phyloP scores from a whole-genome alignment of 352 stramenopile species.

The Pythium sp. region DNA sequence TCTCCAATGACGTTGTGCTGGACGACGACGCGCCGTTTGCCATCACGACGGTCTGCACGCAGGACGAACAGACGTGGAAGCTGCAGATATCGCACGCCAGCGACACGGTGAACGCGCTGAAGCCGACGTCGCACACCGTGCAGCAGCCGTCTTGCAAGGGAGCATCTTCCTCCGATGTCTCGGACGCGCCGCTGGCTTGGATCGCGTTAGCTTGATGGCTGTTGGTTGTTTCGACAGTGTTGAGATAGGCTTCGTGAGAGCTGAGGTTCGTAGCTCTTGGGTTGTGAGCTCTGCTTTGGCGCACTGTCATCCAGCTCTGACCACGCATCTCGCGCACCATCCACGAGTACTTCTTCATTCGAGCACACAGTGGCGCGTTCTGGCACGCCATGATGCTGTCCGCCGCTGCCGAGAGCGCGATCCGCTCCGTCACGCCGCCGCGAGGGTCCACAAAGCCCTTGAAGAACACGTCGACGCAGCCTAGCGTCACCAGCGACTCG shows the following conservation, averaged over 20 bases:
- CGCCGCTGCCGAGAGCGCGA: constrained; percentile 19
- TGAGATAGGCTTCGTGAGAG: not conserved
- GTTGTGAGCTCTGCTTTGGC: not conserved
- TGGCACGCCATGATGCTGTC: constrained; percentile 27
- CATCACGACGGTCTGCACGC: constrained; percentile 11
- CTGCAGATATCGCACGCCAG: constrained; percentile 13
- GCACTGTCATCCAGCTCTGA: not conserved
- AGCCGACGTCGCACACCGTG: constrained; percentile 11
- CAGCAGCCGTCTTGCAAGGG: constrained; percentile 1
- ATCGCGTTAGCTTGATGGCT: too few species aligned
- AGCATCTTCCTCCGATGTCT: not conserved
- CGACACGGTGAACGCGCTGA: constrained; percentile 9
- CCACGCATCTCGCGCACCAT: constrained; percentile 22
- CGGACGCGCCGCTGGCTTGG: not conserved
- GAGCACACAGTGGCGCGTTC: constrained; percentile 16
- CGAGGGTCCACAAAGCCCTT: constrained; percentile 37
- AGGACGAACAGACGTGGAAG: constrained; percentile 7
- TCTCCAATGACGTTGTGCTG: not conserved
- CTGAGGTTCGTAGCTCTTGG: not conserved
- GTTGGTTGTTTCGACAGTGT: too few species aligned
- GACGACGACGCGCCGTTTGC: not conserved
- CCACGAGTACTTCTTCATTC: constrained; percentile 31
- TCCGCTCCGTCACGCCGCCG: constrained; percentile 20
- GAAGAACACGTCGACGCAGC: constrained; percentile 30
- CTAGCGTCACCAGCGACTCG: constrained; percentile 10